These are phyloP conservation scores for Colletotrichum magnum DNA, from an alignment of 2,329 filamentous ascomycete genomes.

Conservation along the genomic window DNA sequence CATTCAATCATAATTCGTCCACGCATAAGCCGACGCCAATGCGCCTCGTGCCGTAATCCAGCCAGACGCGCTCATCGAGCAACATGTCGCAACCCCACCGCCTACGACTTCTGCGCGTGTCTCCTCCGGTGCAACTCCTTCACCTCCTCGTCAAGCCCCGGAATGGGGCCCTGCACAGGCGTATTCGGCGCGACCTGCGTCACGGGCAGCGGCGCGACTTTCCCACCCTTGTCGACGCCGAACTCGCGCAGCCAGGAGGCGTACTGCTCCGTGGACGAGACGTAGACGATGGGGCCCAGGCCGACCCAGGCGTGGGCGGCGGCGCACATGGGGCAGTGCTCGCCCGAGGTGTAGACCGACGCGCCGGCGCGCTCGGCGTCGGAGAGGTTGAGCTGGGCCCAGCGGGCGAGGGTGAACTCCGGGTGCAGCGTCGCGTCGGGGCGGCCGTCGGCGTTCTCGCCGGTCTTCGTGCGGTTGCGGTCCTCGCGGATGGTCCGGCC, in stretches of 20 bases:
- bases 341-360: constrained; percentile 54
- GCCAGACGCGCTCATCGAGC: no score
- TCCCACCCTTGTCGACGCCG: constrained; percentile 37
- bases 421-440: constrained; percentile 53
- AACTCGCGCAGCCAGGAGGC: constrained; percentile 48
- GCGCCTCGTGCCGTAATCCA: not conserved
- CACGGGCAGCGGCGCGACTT: constrained; percentile 47
- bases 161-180: constrained; percentile 48
- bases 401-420: constrained; percentile 53
- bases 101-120: not conserved
- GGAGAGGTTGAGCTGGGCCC: constrained; percentile 52
- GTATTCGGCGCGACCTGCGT: constrained; percentile 48
- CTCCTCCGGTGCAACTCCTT: constrained; percentile 46
- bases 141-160: constrained; percentile 48
- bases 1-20: no score
- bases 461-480: constrained; percentile 52
- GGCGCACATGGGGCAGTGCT: constrained; percentile 56
- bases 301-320: constrained; percentile 53
- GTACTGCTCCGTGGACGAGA: constrained; percentile 48
- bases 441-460: constrained; percentile 43
- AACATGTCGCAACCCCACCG: not conserved
- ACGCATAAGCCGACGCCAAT: not conserved
- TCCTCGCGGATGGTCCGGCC: constrained; percentile 49
- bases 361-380: constrained; percentile 56
- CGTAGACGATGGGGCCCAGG: constrained; percentile 53